Base-by-base conservation (phyloP, 352 stramenopile species). In the Thalassiosira ordinaria region DNA sequence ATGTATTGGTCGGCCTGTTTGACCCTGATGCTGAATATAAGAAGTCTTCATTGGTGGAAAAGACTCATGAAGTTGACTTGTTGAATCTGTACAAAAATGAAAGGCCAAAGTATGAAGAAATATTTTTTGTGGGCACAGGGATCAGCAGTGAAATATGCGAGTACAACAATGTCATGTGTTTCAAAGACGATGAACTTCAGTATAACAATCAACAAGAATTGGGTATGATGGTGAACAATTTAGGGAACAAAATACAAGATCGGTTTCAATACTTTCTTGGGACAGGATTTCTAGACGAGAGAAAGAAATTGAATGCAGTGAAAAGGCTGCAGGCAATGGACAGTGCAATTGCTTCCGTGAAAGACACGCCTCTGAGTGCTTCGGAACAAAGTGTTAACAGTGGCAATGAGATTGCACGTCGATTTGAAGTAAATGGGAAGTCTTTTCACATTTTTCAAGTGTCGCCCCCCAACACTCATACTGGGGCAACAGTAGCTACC, bases 71-170 rank as follows among this genome's bases (percentile, higher is more conserved):
- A 22, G 29, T 64, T 27, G 49, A 78, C 29, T 41, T 86, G 63
- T 16, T 86, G 9, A 26, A 55, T n/a, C 44, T 86, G 8, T 86
- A 86, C 55, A 81, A 82, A 35, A 82, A 39, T 14, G 69, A 77
- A 47, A 62, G 52, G 35, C 52, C 66, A 4, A 73, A 77, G 8
- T 85, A 78, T 67, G 71, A 85, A 5, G 71, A 85, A 67, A 44
- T 86, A 16, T 82, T 80, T 46, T 86, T 86, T 31, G 72, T 86
- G 37, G 57, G 71, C n/a, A 67, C 41, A 51, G 47, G 11, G 13
- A 37, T 75, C 1, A 46, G 64, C 41, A 68, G 37, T 20, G 78
- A 71, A 27, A 1, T 65, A 46, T 81, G 73, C 53, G 27, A 69
- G 26, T 81, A 75, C 39, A 33, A 75, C 35, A 83, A 83, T 71